Evolutionary conservation across 805 yeast genomes (phyloP).

Genomic region (Yarrowia sp.): DNA sequence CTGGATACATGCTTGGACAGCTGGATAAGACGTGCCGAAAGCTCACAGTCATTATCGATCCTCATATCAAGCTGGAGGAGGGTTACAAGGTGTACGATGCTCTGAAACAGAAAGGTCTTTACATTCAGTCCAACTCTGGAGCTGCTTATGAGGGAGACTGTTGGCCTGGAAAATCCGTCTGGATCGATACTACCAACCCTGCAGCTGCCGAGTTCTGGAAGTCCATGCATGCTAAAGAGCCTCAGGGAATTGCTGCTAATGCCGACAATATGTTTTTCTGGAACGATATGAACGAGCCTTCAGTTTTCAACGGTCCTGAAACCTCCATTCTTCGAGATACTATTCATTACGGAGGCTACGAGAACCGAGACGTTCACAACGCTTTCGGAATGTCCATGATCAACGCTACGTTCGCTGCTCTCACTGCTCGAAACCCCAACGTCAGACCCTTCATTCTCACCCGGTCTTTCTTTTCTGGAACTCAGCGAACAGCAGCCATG

Average conservation of each 20-base stretch:
- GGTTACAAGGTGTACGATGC: conserved; percentile 63
- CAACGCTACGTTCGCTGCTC: conserved; percentile 71
- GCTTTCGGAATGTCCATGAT: conserved; percentile 76
- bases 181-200: conserved; percentile 86
- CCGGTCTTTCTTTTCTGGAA: conserved; percentile 83
- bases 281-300: conserved; percentile 99
- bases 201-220: conserved; percentile 40
- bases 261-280: conserved; percentile 75
- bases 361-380: conserved; percentile 90
- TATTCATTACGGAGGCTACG: conserved; percentile 76
- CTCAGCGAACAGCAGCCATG: conserved; percentile 86
- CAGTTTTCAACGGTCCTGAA: conserved; percentile 93
- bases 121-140: conserved; percentile 49
- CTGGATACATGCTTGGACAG: conserved; percentile 60
- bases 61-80: conserved; percentile 66
- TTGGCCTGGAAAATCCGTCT: conserved; percentile 96
- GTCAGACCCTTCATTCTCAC: conserved; percentile 83
- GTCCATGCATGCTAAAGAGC: conserved; percentile 40
- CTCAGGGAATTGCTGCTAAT: conserved; percentile 43
- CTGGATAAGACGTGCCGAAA: conserved; percentile 74
- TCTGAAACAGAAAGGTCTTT: conserved; percentile 45
- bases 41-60: conserved; percentile 83
- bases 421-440: conserved; percentile 50
- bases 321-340: conserved; percentile 82
- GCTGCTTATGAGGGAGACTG: conserved; percentile 76